These are phyloP conservation scores for Hymenoscyphus scutula DNA, from an alignment of 2,329 filamentous ascomycete genomes.

Conservation along the genomic window DNA sequence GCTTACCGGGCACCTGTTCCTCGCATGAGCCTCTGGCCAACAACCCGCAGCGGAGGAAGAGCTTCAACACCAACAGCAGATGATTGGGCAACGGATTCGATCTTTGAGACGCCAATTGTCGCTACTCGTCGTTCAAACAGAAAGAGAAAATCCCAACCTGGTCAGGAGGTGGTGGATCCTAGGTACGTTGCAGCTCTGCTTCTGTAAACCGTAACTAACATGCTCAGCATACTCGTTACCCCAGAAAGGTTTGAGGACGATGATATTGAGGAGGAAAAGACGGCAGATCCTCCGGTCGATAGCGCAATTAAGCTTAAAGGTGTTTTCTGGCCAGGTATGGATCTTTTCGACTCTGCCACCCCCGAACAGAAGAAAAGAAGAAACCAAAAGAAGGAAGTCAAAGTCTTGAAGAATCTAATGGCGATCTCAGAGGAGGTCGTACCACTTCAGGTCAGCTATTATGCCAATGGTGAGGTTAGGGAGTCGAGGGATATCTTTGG, in stretches of 20 bases:
- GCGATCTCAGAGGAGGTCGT: slow-evolving; percentile 61
- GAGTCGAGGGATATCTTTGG: slow-evolving; percentile 59
- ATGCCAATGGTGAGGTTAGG: slow-evolving; percentile 49
- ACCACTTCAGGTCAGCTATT: slow-evolving; percentile 64
- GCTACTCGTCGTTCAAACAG: slow-evolving; percentile 17
- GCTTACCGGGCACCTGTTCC: slow-evolving; percentile 34
- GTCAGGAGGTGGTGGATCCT: slow-evolving; percentile 18
- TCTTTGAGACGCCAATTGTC: slow-evolving; percentile 33
- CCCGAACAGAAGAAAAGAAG: slow-evolving; percentile 69
- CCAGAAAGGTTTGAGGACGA: slow-evolving; percentile 24
- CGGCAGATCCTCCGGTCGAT: slow-evolving; percentile 22
- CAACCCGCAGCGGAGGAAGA: slow-evolving; percentile 10
- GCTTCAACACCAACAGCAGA: slow-evolving; percentile 13
- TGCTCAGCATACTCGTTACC: slow-evolving; percentile 25
- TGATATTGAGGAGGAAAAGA: slow-evolving; percentile 24
- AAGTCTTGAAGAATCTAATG: slow-evolving; percentile 66
- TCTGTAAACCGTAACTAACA: slow-evolving; percentile 12
- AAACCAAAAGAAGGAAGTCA: slow-evolving; percentile 75
- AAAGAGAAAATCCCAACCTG: not conserved
- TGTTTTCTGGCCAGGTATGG: slow-evolving; percentile 74
- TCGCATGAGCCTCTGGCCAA: slow-evolving; percentile 34
- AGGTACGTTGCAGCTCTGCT: slow-evolving; percentile 21
- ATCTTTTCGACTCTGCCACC: slow-evolving; percentile 76
- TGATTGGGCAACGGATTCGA: slow-evolving; percentile 22
- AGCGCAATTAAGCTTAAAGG: slow-evolving; percentile 57